A percentile compares a stretch with the other conserved stretches of the same genome.
These are phyloP conservation scores for Cordyceps javanica DNA, from an alignment of 2,329 filamentous ascomycete species.

Conservation along the genomic window DNA sequence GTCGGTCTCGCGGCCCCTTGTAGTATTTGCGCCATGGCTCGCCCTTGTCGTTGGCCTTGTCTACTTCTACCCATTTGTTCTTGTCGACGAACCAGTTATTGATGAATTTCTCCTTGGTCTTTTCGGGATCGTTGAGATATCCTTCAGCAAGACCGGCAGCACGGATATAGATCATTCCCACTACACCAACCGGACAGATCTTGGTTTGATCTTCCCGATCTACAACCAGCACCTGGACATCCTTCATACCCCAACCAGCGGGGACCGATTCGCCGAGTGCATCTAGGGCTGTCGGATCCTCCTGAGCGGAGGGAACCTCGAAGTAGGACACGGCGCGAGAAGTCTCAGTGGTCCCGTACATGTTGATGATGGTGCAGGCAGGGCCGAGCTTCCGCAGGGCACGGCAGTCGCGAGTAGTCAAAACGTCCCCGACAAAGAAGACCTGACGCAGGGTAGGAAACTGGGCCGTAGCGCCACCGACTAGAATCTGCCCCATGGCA, in stretches of 20 bases:
- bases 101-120: constrained; percentile 72
- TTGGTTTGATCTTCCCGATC: constrained; percentile 59
- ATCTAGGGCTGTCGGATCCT: constrained; percentile 50
- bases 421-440: constrained; percentile 87
- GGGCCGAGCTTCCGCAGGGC: constrained; percentile 68
- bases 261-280: constrained; percentile 63
- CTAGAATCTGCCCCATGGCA: constrained; percentile 91
- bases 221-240: constrained; percentile 84
- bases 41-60: constrained; percentile 49
- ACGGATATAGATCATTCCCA: constrained; percentile 77
- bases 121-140: constrained; percentile 55
- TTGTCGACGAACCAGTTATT: constrained; percentile 81
- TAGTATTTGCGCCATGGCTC: constrained; percentile 77
- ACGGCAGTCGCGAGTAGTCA: constrained; percentile 78
- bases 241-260: constrained; percentile 77
- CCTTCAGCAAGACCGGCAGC: constrained; percentile 79
- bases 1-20: constrained; percentile 73
- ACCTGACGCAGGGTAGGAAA: constrained; percentile 73
- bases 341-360: constrained; percentile 87
- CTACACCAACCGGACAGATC: constrained; percentile 72
- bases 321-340: constrained; percentile 77
- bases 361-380: constrained; percentile 72
- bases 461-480: constrained; percentile 71
- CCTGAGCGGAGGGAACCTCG: constrained; percentile 56
- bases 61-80: constrained; percentile 59